Evolutionary conservation across 768 basidiomycete genomes (phyloP), one percentile per base, ranked within the genome.

Genomic region (Pulveroboletus sp.): DNA sequence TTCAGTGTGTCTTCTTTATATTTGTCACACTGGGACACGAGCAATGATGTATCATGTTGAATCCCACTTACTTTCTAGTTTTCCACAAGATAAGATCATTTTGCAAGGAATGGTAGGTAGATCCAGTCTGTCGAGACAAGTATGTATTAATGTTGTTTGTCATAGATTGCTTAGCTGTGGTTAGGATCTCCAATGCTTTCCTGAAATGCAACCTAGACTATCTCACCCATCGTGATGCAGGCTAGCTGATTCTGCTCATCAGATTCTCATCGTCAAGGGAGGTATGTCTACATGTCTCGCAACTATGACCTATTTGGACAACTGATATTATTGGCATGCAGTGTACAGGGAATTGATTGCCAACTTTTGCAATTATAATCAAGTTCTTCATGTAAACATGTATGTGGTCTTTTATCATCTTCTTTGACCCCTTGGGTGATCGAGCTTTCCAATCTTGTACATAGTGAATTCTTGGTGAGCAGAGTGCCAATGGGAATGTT

Each of bases 81-180:
- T 51, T 29, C 12, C 52, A 10, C 21, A 17, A 1, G 57, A 58
- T 12, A 23, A 19, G 14, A 23, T 32, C 6, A 8, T n/a, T 27
- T 20, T 58, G 16, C 50, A 40, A 45, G 40, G 23, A 9, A 45
- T 60, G 53, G 57, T 58, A n/a, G 20, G 57, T 25, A 7, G 5
- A 37, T 16, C 9, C 4, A 21, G 31, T 10, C 17, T 1, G 16
- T 12, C 12, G 17, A 46, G 16, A 31, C 23, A 16, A n/a, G 19
- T 20, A 16, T 11, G 8, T 37, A 6, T 25, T 47, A 11, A 55
- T 23, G 10, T 33, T 23, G 17, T 20, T 33, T 10, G 5, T 5
- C 21, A n/a, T 34, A 59, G 57, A 58, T 59, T 24, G 13, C 23
- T 38, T 59, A 53, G 58, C 35, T 59, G 13, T 59, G 57, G 57